These are phyloP conservation scores for Aspergillus sp. DNA, from an alignment of 2,329 filamentous ascomycete genomes.

Conservation along the genomic window DNA sequence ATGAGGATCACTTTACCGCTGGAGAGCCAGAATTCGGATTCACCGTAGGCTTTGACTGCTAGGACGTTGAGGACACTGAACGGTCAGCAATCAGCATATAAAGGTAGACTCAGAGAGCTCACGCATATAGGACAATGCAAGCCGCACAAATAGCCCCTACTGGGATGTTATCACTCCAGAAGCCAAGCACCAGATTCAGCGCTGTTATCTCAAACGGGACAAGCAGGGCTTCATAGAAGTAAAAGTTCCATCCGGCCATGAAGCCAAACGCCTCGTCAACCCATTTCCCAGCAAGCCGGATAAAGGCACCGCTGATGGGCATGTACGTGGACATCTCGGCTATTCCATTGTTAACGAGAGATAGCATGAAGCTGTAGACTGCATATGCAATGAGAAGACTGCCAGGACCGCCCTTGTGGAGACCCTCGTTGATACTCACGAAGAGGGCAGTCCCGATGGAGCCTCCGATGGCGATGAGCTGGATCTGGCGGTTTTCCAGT, in stretches of 20 bases:
- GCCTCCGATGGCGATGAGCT: neutral
- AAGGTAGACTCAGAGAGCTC: constrained; percentile 25
- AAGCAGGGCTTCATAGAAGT: constrained; percentile 43
- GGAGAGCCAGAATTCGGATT: constrained; percentile 16
- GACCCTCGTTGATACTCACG: neutral
- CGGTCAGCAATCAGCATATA: too few relatives aligned
- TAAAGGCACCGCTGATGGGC: constrained; percentile 23
- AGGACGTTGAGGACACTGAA: neutral
- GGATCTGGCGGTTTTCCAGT: neutral
- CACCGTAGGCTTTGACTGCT: constrained; percentile 4
- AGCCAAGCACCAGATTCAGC: too few relatives aligned
- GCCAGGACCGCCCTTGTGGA: neutral
- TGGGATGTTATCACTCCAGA: constrained; percentile 33
- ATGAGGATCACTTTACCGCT: constrained; percentile 62
- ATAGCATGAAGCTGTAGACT: neutral
- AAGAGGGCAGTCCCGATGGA: neutral
- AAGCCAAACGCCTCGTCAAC: constrained; percentile 48
- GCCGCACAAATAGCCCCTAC: constrained; percentile 44
- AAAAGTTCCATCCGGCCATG: constrained; percentile 50
- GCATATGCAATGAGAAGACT: neutral
- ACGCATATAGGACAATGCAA: constrained; percentile 20
- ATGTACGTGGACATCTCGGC: neutral
- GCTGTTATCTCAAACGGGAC: constrained; percentile 29
- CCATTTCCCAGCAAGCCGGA: constrained; percentile 44
- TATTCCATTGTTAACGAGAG: neutral